phyloP scores from a whole-genome alignment of 1,284 basidiomycete species.

The Cryptococcus hybrid region DNA sequence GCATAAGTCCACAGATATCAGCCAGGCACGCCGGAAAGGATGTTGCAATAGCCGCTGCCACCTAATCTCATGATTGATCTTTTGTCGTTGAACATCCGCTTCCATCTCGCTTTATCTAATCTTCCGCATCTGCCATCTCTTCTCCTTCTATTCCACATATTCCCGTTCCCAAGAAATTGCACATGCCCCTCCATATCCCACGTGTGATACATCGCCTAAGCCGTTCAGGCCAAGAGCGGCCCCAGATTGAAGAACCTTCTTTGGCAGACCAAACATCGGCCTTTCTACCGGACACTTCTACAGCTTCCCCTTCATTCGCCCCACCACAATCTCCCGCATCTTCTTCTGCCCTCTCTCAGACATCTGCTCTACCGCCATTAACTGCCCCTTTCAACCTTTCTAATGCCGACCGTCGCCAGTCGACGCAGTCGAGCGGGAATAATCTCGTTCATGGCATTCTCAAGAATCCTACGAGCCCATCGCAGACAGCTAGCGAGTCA shows the following conservation, averaged over 20 bases:
- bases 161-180: no score
- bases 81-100: no score
- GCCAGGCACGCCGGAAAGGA: no score
- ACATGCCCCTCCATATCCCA: neutral
- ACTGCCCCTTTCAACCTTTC: no score
- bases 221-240: neutral
- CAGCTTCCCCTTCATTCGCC: neutral
- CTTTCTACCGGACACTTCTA: neutral
- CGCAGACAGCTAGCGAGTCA: slow-evolving; percentile 2
- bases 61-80: no score
- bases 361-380: neutral
- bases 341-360: neutral
- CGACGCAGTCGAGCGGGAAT: no score
- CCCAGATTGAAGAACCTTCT: neutral
- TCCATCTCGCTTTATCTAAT: no score
- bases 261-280: neutral
- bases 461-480: slow-evolving; percentile 7
- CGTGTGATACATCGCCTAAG: neutral
- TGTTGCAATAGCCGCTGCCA: no score
- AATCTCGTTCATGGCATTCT: neutral
- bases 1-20: no score
- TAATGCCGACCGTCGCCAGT: no score
- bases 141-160: no score
- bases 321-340: neutral
- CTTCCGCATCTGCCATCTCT: no score